These are phyloP conservation scores for Glycine latifolia DNA, from an alignment of 306 rosid species.

Conservation along the genomic window DNA sequence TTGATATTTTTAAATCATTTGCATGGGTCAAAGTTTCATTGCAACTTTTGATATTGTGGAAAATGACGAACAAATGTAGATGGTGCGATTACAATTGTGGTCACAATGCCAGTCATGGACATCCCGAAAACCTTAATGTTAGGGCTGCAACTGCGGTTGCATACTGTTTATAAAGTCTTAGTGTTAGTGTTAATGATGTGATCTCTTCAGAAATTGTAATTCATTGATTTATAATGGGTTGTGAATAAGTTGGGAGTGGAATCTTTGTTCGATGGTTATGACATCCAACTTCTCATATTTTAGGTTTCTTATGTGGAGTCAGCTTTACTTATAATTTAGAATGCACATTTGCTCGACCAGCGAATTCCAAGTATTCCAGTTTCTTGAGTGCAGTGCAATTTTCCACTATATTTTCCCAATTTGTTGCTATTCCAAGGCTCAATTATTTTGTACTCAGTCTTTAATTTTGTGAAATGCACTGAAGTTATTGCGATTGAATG, in stretches of 20 bases:
- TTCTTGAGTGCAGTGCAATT: background rate
- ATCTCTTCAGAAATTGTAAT: background rate
- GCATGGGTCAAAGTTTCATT: background rate
- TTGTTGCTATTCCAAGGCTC: conserved; percentile 8
- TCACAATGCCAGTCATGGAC: background rate
- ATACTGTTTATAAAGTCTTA: background rate
- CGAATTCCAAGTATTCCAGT: conserved; percentile 18
- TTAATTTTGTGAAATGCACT: background rate
- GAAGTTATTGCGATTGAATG: background rate
- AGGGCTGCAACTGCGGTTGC: background rate
- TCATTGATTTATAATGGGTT: background rate
- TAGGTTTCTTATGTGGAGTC: background rate
- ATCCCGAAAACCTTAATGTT: background rate
- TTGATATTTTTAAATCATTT: background rate
- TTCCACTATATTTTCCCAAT: conserved; percentile 7
- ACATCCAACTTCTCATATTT: conserved; percentile 6
- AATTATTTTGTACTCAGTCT: background rate
- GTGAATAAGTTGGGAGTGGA: conserved; percentile 18
- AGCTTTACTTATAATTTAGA: background rate
- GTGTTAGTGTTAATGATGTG: background rate
- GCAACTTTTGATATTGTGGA: background rate
- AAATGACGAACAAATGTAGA: background rate
- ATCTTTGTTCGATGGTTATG: conserved; percentile 9
- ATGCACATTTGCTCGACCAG: background rate
- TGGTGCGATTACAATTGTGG: background rate